These are phyloP conservation scores for Teratosphaeria nubilosa DNA, from an alignment of 2,329 filamentous ascomycete species.

Conservation along the genomic window DNA sequence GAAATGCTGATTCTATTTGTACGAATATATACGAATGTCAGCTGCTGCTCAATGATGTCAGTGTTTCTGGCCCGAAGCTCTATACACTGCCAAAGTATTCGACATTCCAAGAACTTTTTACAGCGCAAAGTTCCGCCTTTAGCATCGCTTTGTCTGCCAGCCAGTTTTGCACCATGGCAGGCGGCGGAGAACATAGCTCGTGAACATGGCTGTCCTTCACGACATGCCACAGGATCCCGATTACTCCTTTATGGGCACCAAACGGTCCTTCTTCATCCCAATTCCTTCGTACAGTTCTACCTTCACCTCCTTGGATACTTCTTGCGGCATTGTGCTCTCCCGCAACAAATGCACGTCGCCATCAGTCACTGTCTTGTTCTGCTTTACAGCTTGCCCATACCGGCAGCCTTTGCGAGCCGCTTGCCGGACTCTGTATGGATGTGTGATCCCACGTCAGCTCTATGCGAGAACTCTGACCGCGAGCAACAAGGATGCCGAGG, in stretches of 20 bases:
- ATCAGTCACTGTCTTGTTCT: neutral
- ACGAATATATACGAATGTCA: neutral
- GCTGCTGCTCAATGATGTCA: neutral
- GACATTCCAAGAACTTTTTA: neutral
- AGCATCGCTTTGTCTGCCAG: neutral
- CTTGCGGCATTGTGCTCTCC: neutral
- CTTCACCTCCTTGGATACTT: neutral
- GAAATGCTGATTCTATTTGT: neutral
- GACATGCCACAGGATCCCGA: neutral
- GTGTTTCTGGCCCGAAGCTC: neutral
- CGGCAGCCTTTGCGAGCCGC: neutral
- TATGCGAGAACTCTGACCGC: neutral
- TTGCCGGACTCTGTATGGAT: neutral
- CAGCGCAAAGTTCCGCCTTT: neutral
- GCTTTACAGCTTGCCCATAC: neutral
- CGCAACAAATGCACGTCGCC: neutral
- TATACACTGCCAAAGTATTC: neutral
- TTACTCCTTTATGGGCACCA: neutral
- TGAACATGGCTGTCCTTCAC: too few species aligned
- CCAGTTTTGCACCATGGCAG: neutral
- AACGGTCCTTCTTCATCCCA: neutral
- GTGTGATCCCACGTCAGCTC: too few species aligned
- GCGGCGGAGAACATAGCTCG: too few species aligned
- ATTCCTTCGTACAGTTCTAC: neutral
- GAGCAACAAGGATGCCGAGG: neutral